A percentile compares a stretch with the other conserved stretches of the same genome.
phyloP scores from a whole-genome alignment of 2,329 filamentous ascomycete species.

The Trichoderma endophyticum region DNA sequence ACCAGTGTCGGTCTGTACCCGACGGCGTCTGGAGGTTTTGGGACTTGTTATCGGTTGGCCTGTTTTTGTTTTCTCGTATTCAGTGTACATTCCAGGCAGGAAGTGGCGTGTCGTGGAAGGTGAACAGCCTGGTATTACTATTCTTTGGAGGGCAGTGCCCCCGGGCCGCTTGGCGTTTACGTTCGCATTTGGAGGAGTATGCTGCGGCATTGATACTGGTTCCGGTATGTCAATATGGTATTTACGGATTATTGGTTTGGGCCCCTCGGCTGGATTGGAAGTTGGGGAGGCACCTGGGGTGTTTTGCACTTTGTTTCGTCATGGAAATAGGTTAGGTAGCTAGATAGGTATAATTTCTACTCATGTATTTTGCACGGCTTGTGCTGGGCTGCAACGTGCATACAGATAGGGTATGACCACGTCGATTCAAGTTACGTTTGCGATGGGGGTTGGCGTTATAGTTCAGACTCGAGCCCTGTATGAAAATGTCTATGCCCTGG shows the following conservation, averaged over 20 bases:
- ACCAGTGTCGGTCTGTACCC: conserved; percentile 3
- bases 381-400: background rate
- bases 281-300: background rate
- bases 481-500: background rate
- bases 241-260: background rate
- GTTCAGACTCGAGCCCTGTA: background rate
- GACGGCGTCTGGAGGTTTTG: conserved; percentile 16
- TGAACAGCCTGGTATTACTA: background rate
- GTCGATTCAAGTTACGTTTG: background rate
- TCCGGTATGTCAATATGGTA: background rate
- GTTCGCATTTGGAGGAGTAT: conserved; percentile 1
- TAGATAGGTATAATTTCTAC: conserved; percentile 13
- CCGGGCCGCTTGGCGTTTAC: conserved; percentile 4
- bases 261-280: background rate
- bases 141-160: background rate
- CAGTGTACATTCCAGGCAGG: background rate
- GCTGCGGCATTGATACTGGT: background rate
- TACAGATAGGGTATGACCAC: background rate
- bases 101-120: conserved; percentile 10
- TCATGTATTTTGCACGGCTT: background rate
- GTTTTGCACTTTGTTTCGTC: background rate
- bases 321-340: conserved; percentile 3
- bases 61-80: background rate
- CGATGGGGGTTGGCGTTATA: background rate
- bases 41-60: conserved; percentile 1